Percentiles rank a stretch among this genome's conserved stretches.
Conservation (phyloP, 805 yeast genomes). For the Cyberlindnera sargentensis region DNA sequence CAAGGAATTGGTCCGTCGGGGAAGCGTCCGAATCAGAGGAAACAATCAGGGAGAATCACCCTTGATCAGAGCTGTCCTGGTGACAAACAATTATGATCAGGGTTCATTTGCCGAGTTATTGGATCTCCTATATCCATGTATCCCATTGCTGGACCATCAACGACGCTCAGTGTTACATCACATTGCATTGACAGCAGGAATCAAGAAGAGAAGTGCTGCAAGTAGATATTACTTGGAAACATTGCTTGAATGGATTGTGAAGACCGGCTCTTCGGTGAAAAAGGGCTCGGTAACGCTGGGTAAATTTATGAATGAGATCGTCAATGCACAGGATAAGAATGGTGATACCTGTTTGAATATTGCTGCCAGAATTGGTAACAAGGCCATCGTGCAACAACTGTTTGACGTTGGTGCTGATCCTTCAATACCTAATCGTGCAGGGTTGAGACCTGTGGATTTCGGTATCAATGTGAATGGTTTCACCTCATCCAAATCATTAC, state of each 20-base stretch:
- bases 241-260: constrained; percentile 71
- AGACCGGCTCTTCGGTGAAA: constrained; percentile 38
- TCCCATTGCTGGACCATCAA: constrained; percentile 56
- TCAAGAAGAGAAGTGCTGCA: constrained; percentile 66
- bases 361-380: constrained; percentile 83
- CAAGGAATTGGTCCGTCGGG: constrained; percentile 55
- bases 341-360: constrained; percentile 95
- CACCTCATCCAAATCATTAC: constrained; percentile 1
- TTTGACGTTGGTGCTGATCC: constrained; percentile 87
- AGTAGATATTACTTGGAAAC: constrained; percentile 68
- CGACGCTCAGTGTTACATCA: constrained; percentile 84
- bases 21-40: constrained; percentile 65
- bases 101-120: constrained; percentile 67
- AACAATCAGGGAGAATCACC: constrained; percentile 88
- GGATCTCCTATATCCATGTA: constrained; percentile 68
- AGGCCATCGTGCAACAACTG: constrained; percentile 70
- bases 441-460: constrained; percentile 80
- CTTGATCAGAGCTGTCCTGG: constrained; percentile 74
- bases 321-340: constrained; percentile 84
- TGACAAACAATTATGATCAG: constrained; percentile 74
- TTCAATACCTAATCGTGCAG: constrained; percentile 72
- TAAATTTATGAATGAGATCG: constrained; percentile 58
- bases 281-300: constrained; percentile 43
- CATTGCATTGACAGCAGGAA: constrained; percentile 73
- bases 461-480: constrained; percentile 49